Conservation (phyloP, 2,329 filamentous ascomycete species). For the Trichoderma sp. region DNA sequence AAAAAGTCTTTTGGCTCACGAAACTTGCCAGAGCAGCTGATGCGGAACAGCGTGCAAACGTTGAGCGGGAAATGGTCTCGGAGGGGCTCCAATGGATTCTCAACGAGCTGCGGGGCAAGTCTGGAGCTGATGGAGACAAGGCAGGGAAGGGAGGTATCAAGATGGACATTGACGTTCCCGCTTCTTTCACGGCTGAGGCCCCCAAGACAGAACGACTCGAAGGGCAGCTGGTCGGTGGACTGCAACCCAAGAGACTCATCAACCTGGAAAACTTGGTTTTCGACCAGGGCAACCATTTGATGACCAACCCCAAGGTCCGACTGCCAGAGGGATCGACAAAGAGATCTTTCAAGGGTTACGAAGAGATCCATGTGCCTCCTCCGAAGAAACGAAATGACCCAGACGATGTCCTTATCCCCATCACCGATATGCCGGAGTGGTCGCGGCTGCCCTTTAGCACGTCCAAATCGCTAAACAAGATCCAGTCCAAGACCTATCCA, state of each 20-base stretch:
- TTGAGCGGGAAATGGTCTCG: constrained; percentile 90
- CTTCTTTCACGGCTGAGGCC: constrained; percentile 56
- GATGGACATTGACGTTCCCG: constrained; percentile 85
- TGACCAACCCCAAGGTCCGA: constrained; percentile 97
- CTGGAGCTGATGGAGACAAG: constrained; percentile 59
- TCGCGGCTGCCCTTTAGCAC: constrained; percentile 82
- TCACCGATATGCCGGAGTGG: constrained; percentile 91
- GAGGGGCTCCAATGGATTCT: constrained; percentile 85
- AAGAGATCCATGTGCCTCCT: constrained; percentile 95
- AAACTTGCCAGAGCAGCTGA: constrained; percentile 81
- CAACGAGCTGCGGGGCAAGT: constrained; percentile 81
- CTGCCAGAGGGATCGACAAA: constrained; percentile 95
- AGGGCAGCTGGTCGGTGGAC: constrained; percentile 73
- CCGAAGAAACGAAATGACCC: constrained; percentile 86
- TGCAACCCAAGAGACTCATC: constrained; percentile 84
- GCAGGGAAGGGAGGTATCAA: constrained; percentile 82
- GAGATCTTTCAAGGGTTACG: constrained; percentile 94
- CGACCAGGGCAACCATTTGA: constrained; percentile 96
- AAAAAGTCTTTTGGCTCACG: constrained; percentile 96
- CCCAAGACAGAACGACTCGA: constrained; percentile 62
- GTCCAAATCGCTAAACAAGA: constrained; percentile 87
- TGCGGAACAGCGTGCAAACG: constrained; percentile 71
- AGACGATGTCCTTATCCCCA: constrained; percentile 78
- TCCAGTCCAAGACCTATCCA: constrained; percentile 92
- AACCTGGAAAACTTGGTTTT: constrained; percentile 97